These are phyloP conservation scores for Lecanoromycetidae sp. DNA, from an alignment of 2,329 filamentous ascomycete genomes.

Conservation along the genomic window DNA sequence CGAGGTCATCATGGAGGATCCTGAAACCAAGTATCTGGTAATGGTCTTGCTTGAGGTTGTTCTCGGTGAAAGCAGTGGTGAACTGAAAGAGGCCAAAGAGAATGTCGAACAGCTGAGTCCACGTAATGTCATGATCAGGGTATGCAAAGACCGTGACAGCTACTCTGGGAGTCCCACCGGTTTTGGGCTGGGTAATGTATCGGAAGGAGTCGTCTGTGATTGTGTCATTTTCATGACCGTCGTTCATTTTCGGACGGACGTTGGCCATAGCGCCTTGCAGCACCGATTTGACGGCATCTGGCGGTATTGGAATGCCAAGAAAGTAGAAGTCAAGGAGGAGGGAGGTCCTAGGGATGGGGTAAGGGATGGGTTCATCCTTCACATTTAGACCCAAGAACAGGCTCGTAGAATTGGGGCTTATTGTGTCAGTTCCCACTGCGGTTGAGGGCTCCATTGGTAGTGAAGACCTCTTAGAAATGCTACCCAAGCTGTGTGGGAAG, in stretches of 20 bases:
- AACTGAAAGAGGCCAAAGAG: background rate
- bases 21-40: conserved; percentile 1
- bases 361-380: background rate
- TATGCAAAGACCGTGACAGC: background rate
- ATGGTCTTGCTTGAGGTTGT: background rate
- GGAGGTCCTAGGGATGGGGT: background rate
- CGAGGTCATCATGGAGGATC: background rate
- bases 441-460: background rate
- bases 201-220: background rate
- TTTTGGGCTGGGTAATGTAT: background rate
- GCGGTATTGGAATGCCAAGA: background rate
- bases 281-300: background rate
- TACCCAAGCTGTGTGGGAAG: background rate
- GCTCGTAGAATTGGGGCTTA: background rate
- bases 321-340: background rate
- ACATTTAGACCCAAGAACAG: background rate
- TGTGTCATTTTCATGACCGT: background rate
- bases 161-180: background rate
- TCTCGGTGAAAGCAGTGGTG: background rate
- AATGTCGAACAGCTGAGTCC: background rate
- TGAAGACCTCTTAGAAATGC: background rate
- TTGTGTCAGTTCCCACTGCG: background rate
- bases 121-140: background rate
- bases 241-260: background rate
- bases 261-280: background rate